phyloP scores from a whole-genome alignment of 768 basidiomycete species.

The Tubosaeta brunneosetosa region DNA sequence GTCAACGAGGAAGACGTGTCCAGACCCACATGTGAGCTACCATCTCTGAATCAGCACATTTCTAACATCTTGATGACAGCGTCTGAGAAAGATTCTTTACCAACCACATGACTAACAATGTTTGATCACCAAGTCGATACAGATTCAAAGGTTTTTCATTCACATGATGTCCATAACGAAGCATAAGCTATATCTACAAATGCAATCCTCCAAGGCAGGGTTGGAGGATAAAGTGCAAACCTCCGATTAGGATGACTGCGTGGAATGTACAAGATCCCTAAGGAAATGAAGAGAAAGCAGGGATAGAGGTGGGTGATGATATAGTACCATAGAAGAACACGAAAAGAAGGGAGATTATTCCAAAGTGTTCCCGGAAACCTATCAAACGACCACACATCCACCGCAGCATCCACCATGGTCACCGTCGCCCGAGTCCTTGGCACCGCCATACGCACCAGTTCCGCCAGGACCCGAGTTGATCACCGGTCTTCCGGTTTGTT shows the following conservation, averaged over 20 bases:
- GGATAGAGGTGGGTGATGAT: constrained; percentile 6
- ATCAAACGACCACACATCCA: constrained; percentile 58
- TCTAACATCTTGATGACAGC: constrained; percentile 6
- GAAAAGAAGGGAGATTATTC: neutral
- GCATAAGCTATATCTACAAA: constrained; percentile 27
- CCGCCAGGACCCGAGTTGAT: constrained; percentile 39
- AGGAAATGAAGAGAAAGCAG: constrained; percentile 1
- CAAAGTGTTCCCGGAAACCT: constrained; percentile 11
- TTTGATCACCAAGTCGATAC: neutral
- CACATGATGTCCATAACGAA: constrained; percentile 4
- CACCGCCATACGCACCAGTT: constrained; percentile 45
- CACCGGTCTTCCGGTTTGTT: constrained; percentile 71
- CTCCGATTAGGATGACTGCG: constrained; percentile 5
- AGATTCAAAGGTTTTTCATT: neutral
- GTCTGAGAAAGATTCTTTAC: constrained; percentile 25
- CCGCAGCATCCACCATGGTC: constrained; percentile 59
- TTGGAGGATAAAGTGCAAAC: neutral
- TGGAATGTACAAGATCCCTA: constrained; percentile 12
- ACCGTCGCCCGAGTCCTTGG: constrained; percentile 47
- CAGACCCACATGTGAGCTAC: constrained; percentile 26
- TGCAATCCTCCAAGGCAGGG: constrained; percentile 8
- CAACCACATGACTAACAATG: constrained; percentile 14
- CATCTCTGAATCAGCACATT: neutral
- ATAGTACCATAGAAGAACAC: constrained; percentile 8
- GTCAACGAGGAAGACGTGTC: constrained; percentile 68